A percentile compares a stretch with the other conserved stretches of the same genome.
Evolutionary conservation across 2,329 filamentous ascomycete species (phyloP).

Genomic region (Neocucurbitaria cava): DNA sequence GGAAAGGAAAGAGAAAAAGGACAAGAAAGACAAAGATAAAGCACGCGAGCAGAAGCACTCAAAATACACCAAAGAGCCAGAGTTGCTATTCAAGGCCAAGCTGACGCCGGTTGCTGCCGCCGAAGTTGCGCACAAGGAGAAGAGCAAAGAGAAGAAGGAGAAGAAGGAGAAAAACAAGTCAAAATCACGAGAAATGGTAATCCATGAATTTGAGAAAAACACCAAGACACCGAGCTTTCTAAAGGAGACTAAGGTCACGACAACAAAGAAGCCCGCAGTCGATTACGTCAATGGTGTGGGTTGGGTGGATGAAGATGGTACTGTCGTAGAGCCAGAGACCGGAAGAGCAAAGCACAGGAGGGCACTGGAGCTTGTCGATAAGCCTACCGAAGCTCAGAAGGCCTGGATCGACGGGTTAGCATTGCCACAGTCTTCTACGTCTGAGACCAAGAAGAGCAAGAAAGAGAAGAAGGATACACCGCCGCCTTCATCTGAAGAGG

Average conservation of each 20-base stretch:
- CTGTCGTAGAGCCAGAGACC: constrained; percentile 69
- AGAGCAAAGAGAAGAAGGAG: constrained; percentile 59
- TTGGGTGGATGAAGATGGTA: constrained; percentile 83
- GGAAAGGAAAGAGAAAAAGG: constrained; percentile 58
- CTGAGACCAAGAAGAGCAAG: constrained; percentile 26
- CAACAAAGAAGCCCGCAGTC: constrained; percentile 56
- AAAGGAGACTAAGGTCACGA: constrained; percentile 61
- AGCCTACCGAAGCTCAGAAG: constrained; percentile 26
- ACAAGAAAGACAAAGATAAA: constrained; percentile 63
- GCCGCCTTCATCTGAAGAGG: constrained; percentile 33
- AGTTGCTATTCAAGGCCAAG: constrained; percentile 84
- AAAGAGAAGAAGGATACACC: constrained; percentile 32
- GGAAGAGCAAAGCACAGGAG: constrained; percentile 44
- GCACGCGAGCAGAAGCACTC: constrained; percentile 68
- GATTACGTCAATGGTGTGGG: constrained; percentile 84
- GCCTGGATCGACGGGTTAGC: constrained; percentile 26
- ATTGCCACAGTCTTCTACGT: constrained; percentile 18
- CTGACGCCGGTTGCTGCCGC: constrained; percentile 60
- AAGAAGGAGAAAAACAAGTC: constrained; percentile 67
- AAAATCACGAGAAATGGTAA: constrained; percentile 62
- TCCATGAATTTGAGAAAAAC: constrained; percentile 91
- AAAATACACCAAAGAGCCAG: constrained; percentile 80
- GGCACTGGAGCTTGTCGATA: constrained; percentile 42
- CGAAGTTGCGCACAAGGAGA: constrained; percentile 48
- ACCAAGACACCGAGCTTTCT: constrained; percentile 84